A percentile compares a stretch with the other conserved stretches of the same genome.
Evolutionary conservation across 257 asterid genomes (phyloP).

Genomic region (Paulownia fortunei): DNA sequence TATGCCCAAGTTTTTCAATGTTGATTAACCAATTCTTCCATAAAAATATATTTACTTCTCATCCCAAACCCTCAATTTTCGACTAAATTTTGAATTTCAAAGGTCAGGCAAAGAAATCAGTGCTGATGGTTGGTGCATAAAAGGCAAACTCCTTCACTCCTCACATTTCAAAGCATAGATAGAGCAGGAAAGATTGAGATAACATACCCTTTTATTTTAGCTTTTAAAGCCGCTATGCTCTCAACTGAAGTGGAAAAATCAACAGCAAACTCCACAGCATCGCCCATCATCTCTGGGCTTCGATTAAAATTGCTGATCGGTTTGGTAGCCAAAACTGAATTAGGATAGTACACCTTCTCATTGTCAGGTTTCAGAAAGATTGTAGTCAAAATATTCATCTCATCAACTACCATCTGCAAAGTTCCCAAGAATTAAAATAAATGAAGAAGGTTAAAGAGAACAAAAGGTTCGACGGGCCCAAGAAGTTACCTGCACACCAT

Average conservation of each 20-base stretch:
- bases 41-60: neutral
- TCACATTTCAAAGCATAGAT: constrained; percentile 3
- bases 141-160: neutral
- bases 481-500: constrained; percentile 53
- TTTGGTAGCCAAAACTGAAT: constrained; percentile 59
- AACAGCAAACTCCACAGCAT: constrained; percentile 72
- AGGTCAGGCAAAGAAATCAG: neutral
- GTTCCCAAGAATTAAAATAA: neutral
- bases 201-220: constrained; percentile 63
- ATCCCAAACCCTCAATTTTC: neutral
- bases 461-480: neutral
- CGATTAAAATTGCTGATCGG: constrained; percentile 67
- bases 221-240: constrained; percentile 68
- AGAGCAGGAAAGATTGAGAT: neutral
- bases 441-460: neutral
- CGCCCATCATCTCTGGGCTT: constrained; percentile 83
- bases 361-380: constrained; percentile 66
- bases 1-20: constrained; percentile 18
- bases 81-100: neutral
- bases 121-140: neutral
- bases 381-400: constrained; percentile 77
- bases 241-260: constrained; percentile 75
- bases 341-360: constrained; percentile 70
- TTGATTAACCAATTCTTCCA: neutral
- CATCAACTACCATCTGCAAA: constrained; percentile 74